Evolutionary conservation across 352 stramenopile species (phyloP).

Genomic region (Phytopythium chamaehyphon): DNA sequence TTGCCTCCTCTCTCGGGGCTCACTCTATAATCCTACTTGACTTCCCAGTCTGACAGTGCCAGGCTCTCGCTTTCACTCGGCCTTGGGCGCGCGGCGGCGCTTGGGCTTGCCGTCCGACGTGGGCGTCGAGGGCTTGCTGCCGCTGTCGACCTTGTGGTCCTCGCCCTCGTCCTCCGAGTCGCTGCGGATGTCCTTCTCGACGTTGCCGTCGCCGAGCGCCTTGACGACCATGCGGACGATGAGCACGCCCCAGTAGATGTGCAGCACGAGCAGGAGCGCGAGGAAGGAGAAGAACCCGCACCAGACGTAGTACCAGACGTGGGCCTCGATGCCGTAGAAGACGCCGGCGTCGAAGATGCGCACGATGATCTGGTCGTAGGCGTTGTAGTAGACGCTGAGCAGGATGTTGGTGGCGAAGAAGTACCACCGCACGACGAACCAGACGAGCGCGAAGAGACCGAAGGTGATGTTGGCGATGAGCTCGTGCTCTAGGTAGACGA

Average conservation of each 20-base stretch:
- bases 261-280: slow-evolving; percentile 53
- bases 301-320: slow-evolving; percentile 58
- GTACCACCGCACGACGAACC: slow-evolving; percentile 69
- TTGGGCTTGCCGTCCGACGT: slow-evolving; percentile 28
- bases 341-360: slow-evolving; percentile 37
- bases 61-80: slow-evolving; percentile 29
- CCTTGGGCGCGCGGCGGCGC: slow-evolving; percentile 63
- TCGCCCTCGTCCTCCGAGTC: slow-evolving; percentile 66
- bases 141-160: slow-evolving; percentile 14
- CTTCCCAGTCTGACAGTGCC: not conserved
- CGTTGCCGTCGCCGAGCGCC: slow-evolving; percentile 55
- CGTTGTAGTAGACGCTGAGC: slow-evolving; percentile 46
- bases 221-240: slow-evolving; percentile 76
- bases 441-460: slow-evolving; percentile 57
- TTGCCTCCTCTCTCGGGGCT: not conserved
- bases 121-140: slow-evolving; percentile 13
- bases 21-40: not conserved
- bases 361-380: slow-evolving; percentile 46
- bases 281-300: slow-evolving; percentile 54
- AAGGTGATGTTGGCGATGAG: slow-evolving; percentile 69
- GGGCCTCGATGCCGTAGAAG: slow-evolving; percentile 27
- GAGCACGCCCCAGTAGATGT: slow-evolving; percentile 74
- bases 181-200: slow-evolving; percentile 81
- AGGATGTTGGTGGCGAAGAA: slow-evolving; percentile 79
- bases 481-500: slow-evolving; percentile 72